Base-by-base conservation (phyloP, 2,329 filamentous ascomycete species). In the Juglanconis sp. region DNA sequence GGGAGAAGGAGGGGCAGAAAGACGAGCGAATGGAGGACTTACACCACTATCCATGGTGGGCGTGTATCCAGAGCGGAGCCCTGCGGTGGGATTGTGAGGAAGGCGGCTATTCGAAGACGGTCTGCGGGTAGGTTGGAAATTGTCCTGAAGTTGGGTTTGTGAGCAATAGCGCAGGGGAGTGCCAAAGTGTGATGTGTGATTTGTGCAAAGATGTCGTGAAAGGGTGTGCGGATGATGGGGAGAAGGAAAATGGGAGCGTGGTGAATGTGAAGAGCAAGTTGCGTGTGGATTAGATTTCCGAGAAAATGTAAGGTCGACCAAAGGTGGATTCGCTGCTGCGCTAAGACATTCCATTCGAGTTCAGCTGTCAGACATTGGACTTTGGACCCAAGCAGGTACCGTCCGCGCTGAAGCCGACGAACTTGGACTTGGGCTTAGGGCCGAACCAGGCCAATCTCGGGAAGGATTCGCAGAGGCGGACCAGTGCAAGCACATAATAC, bases 41-140 rank as follows among this genome's bases (percentile, higher is more conserved):
- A 63, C 61, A 52, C 40, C 47, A 54, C 38, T 63, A 36, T 63
- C 61, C 61, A 63, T 63, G 58, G 54, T 49, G 61, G 58, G 58
- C 58, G 35, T 55, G 51, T 55, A 34, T 52, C 50, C 58, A 53
- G 55, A 61, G 58, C 55, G 55, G 61, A 58, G 61, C 54, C 49
- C 44, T 54, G 54, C 32, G 55, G 30, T 34, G 3, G 51, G 32
- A 58, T 44, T 49, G 24, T 30, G 58, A 57, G 35, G 53, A 46
- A 54, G 56, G 35, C 53, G 47, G 46, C n/a, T 42, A 3, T 3
- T 36, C 35, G 35, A 36, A 36, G 35, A 24, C 17, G 17, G 17
- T 24, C 17, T 24, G 17, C 17, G 17, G 17, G 2, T 24, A 24
- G 17, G 17, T 24, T 24, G 17, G 17, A 24, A 24, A 24, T 24